phyloP scores from a whole-genome alignment of 2,329 filamentous ascomycete species.

The Diaporthe sp. region DNA sequence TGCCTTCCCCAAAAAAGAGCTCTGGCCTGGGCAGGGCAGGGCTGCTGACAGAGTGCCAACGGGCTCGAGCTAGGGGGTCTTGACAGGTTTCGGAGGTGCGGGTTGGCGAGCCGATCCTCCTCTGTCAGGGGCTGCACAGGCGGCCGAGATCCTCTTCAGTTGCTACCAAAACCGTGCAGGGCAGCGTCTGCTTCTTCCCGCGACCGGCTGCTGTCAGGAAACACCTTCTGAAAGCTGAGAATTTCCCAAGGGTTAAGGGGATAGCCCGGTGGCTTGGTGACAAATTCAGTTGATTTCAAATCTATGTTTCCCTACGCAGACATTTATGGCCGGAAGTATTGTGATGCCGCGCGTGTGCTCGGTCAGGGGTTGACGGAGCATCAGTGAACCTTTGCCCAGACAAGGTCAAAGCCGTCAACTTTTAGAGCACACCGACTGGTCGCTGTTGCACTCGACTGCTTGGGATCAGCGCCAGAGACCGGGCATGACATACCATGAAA shows the following conservation, averaged over 20 bases:
- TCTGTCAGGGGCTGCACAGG: constrained; percentile 27
- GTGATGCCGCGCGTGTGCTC: not conserved
- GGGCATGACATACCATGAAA: not conserved
- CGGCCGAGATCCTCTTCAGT: constrained; percentile 25
- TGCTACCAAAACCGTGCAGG: constrained; percentile 23
- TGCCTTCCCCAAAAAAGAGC: constrained; percentile 7
- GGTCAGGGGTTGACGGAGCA: not conserved
- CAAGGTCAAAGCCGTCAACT: not conserved
- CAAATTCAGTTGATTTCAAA: not conserved
- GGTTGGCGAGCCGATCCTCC: constrained; percentile 28
- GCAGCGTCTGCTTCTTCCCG: not conserved
- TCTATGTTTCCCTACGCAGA: not conserved
- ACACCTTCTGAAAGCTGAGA: not conserved
- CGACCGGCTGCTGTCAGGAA: not conserved
- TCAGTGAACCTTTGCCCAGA: not conserved
- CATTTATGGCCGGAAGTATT: not conserved
- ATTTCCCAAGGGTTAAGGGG: not conserved
- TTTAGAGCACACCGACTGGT: not conserved
- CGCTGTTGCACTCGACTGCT: not conserved
- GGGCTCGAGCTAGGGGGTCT: constrained; percentile 19
- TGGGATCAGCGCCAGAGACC: not conserved
- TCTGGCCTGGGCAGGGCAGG: constrained; percentile 12
- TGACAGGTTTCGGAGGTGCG: constrained; percentile 28
- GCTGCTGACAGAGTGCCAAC: constrained; percentile 27
- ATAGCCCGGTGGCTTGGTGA: not conserved